Conservation (phyloP, 1,139 yeast species). For the Petasospora fabianii region DNA sequence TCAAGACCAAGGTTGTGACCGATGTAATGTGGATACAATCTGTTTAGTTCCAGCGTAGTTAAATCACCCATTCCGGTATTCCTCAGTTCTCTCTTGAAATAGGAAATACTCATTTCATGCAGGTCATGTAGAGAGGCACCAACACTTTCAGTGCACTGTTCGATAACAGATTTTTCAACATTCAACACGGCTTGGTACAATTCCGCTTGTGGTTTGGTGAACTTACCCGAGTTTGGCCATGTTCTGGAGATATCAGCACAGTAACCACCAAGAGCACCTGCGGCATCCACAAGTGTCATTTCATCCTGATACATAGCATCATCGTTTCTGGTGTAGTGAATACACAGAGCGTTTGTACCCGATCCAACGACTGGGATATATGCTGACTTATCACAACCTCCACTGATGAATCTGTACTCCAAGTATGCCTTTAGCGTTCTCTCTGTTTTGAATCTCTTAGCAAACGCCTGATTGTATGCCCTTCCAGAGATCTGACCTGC, state of each 20-base stretch:
- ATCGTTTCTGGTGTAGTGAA: slow-evolving; percentile 89
- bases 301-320: slow-evolving; percentile 73
- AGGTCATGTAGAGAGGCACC: slow-evolving; percentile 66
- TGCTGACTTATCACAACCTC: slow-evolving; percentile 88
- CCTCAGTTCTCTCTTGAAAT: slow-evolving; percentile 59
- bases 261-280: slow-evolving; percentile 91
- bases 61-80: slow-evolving; percentile 65
- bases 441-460: slow-evolving; percentile 63
- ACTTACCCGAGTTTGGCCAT: slow-evolving; percentile 83
- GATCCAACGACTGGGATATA: slow-evolving; percentile 97
- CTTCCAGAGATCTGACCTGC: slow-evolving; percentile 82
- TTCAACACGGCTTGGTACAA: slow-evolving; percentile 83
- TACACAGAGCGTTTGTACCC: slow-evolving; percentile 80
- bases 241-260: slow-evolving; percentile 94
- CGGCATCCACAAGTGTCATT: slow-evolving; percentile 90
- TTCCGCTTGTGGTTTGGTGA: slow-evolving; percentile 76
- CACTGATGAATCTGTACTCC: slow-evolving; percentile 75
- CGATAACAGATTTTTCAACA: slow-evolving; percentile 78
- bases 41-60: slow-evolving; percentile 48
- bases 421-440: slow-evolving; percentile 75
- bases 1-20: slow-evolving; percentile 96
- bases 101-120: slow-evolving; percentile 63
- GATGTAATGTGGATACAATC: slow-evolving; percentile 87
- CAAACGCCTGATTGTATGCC: slow-evolving; percentile 81
- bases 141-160: slow-evolving; percentile 39